These are phyloP conservation scores for Angomonas deanei DNA, from an alignment of 208 protist genomes.

Conservation along the genomic window DNA sequence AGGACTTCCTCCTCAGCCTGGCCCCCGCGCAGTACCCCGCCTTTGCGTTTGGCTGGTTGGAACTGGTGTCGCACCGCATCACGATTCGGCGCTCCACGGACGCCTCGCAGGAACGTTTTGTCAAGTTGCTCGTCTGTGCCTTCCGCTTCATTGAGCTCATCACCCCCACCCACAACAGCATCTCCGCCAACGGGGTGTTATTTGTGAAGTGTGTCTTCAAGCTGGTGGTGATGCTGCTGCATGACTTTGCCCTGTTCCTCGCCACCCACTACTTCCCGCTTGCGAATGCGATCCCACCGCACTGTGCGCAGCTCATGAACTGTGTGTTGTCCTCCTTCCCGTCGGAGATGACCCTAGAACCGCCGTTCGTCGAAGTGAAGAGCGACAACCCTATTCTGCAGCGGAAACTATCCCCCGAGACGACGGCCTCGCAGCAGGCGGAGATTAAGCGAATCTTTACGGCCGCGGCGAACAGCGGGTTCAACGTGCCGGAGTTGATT, in stretches of 20 bases:
- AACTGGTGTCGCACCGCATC: slow-evolving; percentile 95
- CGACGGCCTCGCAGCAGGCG: slow-evolving; percentile 79
- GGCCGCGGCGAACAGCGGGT: slow-evolving; percentile 13
- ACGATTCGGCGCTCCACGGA: slow-evolving; percentile 97
- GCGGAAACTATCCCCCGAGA: slow-evolving; percentile 70
- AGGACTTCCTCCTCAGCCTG: slow-evolving; percentile 84
- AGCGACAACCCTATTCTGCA: slow-evolving; percentile 89
- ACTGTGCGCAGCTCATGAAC: slow-evolving; percentile 98
- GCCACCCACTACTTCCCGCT: slow-evolving; percentile 97
- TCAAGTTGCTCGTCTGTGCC: slow-evolving; percentile 59
- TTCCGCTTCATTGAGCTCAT: slow-evolving; percentile 76
- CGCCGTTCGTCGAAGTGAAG: slow-evolving; percentile 82
- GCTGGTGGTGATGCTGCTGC: slow-evolving; percentile 96
- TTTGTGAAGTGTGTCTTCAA: slow-evolving; percentile 91
- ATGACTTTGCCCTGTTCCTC: slow-evolving; percentile 99
- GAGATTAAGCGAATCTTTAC: slow-evolving; percentile 72
- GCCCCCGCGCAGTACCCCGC: slow-evolving; percentile 89
- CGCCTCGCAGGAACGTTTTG: slow-evolving; percentile 36
- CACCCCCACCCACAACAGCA: slow-evolving; percentile 35
- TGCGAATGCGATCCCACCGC: slow-evolving; percentile 92
- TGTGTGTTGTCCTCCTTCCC: slow-evolving; percentile 97
- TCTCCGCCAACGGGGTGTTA: slow-evolving; percentile 66
- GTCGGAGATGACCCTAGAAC: slow-evolving; percentile 93
- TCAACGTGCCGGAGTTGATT: slow-evolving; percentile 43
- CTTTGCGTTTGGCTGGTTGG: slow-evolving; percentile 99